Conservation (phyloP, 2,329 filamentous ascomycete species). For the Phaeosphaeria sp. region DNA sequence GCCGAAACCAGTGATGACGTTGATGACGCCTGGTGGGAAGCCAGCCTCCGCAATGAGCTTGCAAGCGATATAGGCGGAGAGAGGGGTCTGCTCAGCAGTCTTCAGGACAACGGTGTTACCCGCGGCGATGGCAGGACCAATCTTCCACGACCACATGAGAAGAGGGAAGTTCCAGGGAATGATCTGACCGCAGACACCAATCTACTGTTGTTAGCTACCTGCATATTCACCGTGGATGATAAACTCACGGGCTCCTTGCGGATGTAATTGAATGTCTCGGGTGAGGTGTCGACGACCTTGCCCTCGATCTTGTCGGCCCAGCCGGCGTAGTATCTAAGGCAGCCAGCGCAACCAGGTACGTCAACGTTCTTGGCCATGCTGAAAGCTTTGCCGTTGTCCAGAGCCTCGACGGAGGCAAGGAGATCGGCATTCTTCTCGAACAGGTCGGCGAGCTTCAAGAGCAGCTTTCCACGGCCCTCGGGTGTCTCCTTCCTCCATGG, state of each 20-base stretch:
- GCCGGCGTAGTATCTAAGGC: conserved; percentile 85
- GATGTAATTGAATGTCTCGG: conserved; percentile 85
- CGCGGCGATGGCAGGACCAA: conserved; percentile 73
- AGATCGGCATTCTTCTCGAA: conserved; percentile 78
- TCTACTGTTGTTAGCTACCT: conserved; percentile 47
- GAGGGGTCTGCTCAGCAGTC: conserved; percentile 78
- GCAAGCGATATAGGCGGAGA: conserved; percentile 71
- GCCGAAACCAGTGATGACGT: conserved; percentile 80
- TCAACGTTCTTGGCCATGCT: conserved; percentile 75
- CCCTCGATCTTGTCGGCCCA: conserved; percentile 93
- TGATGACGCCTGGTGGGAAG: too few species aligned
- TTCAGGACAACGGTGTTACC: conserved; percentile 78
- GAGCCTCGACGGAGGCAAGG: conserved; percentile 81
- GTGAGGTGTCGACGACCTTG: conserved; percentile 81
- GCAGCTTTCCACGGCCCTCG: conserved; percentile 70
- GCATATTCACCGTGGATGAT: background rate
- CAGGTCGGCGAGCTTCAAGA: conserved; percentile 81
- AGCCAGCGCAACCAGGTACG: conserved; percentile 70
- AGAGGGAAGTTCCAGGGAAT: conserved; percentile 91
- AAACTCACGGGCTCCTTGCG: conserved; percentile 71
- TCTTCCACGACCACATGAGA: conserved; percentile 85
- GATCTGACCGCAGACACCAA: conserved; percentile 84
- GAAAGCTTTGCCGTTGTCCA: conserved; percentile 88
- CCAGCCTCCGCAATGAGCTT: conserved; percentile 75
- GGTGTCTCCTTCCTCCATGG: conserved; percentile 73